A percentile compares a stretch with the other conserved stretches of the same genome.
phyloP scores from a whole-genome alignment of 78 protist species.

The Dictyostelium purpureum region DNA sequence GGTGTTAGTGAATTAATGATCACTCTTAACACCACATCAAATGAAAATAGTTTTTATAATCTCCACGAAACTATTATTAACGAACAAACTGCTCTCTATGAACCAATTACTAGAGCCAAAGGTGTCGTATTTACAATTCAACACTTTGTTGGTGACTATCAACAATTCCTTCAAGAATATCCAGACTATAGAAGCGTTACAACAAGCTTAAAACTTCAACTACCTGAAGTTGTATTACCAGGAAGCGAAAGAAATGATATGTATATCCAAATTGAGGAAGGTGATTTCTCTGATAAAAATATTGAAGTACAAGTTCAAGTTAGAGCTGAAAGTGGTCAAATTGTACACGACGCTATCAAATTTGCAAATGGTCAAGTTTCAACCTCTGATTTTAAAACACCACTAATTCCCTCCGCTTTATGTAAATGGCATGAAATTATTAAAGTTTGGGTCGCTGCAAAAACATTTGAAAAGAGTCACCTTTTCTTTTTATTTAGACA shows the following conservation, averaged over 20 bases:
- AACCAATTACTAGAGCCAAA: constrained; percentile 68
- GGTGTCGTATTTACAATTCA: constrained; percentile 67
- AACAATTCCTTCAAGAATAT: constrained; percentile 33
- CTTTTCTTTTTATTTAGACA: constrained; percentile 42
- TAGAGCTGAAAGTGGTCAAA: constrained; percentile 26
- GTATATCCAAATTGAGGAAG: constrained; percentile 62
- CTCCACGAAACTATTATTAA: constrained; percentile 52
- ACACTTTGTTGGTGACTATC: constrained; percentile 37
- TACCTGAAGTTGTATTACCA: constrained; percentile 66
- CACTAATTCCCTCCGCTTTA: neutral
- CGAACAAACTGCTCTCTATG: constrained; percentile 13
- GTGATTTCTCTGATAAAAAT: constrained; percentile 74
- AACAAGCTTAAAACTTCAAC: constrained; percentile 7
- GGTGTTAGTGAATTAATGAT: constrained; percentile 17
- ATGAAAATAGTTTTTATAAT: constrained; percentile 1
- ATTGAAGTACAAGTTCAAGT: constrained; percentile 40
- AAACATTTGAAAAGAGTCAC: constrained; percentile 29
- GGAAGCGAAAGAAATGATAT: constrained; percentile 64
- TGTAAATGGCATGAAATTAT: constrained; percentile 28
- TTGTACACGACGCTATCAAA: constrained; percentile 46
- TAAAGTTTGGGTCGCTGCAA: constrained; percentile 57
- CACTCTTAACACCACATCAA: constrained; percentile 14
- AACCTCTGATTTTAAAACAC: constrained; percentile 35
- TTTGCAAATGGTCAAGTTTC: constrained; percentile 64
- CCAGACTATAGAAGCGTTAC: constrained; percentile 19